Conservation (phyloP, 2,329 filamentous ascomycete genomes). For the Pestalotiopsis sp. region DNA sequence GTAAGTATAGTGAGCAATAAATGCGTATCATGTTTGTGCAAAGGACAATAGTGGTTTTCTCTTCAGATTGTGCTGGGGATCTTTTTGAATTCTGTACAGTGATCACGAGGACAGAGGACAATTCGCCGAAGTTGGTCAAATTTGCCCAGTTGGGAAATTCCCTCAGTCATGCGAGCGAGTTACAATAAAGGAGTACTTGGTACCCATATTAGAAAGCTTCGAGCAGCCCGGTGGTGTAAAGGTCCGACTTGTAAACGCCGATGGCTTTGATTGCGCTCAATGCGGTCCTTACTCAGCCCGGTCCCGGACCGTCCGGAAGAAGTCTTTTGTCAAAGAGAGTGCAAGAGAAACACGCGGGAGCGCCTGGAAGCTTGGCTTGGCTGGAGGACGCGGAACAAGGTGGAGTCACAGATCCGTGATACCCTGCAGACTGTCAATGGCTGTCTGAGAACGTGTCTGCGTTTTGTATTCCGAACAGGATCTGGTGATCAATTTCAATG, state of each 20-base stretch:
- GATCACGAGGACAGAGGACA: too few species aligned
- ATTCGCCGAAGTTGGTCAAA: too few species aligned
- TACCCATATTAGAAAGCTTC: too few species aligned
- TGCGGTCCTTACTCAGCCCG: background rate
- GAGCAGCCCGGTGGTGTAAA: background rate
- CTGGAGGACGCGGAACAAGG: background rate
- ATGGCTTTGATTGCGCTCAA: background rate
- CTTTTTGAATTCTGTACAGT: too few species aligned
- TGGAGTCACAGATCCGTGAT: background rate
- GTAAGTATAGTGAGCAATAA: too few species aligned
- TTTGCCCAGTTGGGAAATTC: too few species aligned
- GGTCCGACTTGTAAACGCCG: background rate
- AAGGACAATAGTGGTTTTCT: too few species aligned
- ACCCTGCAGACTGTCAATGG: background rate
- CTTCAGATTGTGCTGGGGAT: too few species aligned
- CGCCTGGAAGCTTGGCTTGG: background rate
- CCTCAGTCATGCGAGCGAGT: too few species aligned
- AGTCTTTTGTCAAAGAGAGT: background rate
- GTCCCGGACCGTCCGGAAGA: background rate
- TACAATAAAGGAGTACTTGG: too few species aligned
- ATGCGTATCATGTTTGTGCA: too few species aligned
- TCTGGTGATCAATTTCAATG: background rate
- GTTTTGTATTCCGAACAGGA: background rate
- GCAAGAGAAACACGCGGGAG: background rate
- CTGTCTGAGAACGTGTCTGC: background rate